Conservation (phyloP, 2,329 filamentous ascomycete genomes). For the Diaporthe citriasiana region DNA sequence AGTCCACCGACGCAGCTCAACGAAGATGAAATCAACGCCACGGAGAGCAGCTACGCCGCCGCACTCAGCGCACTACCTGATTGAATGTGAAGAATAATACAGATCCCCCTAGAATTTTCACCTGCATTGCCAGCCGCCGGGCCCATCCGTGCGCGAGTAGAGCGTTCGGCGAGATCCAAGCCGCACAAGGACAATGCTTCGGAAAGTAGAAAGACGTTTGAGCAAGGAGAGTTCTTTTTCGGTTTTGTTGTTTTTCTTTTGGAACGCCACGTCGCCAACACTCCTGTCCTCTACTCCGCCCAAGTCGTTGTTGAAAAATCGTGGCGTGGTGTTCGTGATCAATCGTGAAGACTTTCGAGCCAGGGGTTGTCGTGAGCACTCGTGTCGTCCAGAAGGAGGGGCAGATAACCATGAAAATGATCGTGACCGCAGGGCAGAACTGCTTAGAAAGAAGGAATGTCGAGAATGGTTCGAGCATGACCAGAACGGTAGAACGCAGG, state of each 20-base stretch:
- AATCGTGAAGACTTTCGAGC: slow-evolving; percentile 24
- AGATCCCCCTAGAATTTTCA: slow-evolving; percentile 20
- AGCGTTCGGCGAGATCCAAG: slow-evolving; percentile 12
- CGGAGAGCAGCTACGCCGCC: slow-evolving; percentile 27
- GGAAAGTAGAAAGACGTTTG: slow-evolving; percentile 22
- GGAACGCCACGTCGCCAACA: slow-evolving; percentile 33
- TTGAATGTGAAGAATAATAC: slow-evolving; percentile 35
- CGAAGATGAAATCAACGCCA: slow-evolving; percentile 24
- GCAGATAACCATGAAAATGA: slow-evolving; percentile 31
- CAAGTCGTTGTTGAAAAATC: slow-evolving; percentile 14
- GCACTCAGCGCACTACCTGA: slow-evolving; percentile 32
- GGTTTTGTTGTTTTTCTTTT: background rate
- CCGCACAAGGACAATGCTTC: slow-evolving; percentile 24
- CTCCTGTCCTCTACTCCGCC: slow-evolving; percentile 23
- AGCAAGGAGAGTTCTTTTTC: slow-evolving; percentile 27
- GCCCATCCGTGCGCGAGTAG: background rate
- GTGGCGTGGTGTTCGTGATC: slow-evolving; percentile 24
- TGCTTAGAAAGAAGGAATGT: slow-evolving; percentile 35
- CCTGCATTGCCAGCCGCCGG: slow-evolving; percentile 18
- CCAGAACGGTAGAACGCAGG: slow-evolving; percentile 33
- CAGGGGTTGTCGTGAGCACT: slow-evolving; percentile 19
- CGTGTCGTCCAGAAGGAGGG: slow-evolving; percentile 30
- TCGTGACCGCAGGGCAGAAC: slow-evolving; percentile 31
- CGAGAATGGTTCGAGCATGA: slow-evolving; percentile 34
- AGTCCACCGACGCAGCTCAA: slow-evolving; percentile 26